Conservation (phyloP, 75 land plant genomes). For the Pinus albicaulis region DNA sequence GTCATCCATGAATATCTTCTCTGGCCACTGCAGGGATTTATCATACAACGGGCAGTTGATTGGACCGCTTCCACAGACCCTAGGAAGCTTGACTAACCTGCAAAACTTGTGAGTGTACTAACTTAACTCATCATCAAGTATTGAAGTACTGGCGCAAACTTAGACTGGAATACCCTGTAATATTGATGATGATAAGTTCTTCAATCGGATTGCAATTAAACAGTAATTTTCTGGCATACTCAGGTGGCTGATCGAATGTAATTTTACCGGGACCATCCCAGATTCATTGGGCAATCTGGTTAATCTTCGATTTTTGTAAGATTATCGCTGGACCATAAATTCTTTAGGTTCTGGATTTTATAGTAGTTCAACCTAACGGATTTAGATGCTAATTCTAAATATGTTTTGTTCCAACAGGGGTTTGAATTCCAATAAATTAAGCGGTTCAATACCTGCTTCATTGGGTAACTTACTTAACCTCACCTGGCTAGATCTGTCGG, state of each 20-base stretch:
- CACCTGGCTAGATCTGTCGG: conserved; percentile 65
- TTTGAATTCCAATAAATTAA: conserved; percentile 54
- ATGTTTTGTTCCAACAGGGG: conserved; percentile 1
- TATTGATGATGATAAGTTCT: neutral
- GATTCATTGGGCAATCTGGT: neutral
- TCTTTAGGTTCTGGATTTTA: neutral
- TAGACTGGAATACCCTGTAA: neutral
- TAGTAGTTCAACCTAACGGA: neutral
- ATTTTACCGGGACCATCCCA: neutral
- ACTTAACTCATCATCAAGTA: neutral
- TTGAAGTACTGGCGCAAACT: neutral
- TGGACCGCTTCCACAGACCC: neutral
- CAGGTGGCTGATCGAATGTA: neutral
- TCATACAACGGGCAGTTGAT: conserved; percentile 1
- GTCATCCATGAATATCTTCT: neutral
- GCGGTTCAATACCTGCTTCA: conserved; percentile 58
- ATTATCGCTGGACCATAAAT: neutral
- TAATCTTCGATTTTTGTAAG: conserved; percentile 1
- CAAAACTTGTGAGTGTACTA: neutral
- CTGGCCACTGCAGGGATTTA: neutral
- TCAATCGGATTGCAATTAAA: neutral
- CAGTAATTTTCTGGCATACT: neutral
- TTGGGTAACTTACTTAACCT: conserved; percentile 48
- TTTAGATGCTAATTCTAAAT: neutral
- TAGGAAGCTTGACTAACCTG: neutral